A percentile compares a stretch with the other conserved stretches of the same genome.
phyloP scores from a whole-genome alignment of 176 grass and related monocot species.

The Triticum timopheevii region DNA sequence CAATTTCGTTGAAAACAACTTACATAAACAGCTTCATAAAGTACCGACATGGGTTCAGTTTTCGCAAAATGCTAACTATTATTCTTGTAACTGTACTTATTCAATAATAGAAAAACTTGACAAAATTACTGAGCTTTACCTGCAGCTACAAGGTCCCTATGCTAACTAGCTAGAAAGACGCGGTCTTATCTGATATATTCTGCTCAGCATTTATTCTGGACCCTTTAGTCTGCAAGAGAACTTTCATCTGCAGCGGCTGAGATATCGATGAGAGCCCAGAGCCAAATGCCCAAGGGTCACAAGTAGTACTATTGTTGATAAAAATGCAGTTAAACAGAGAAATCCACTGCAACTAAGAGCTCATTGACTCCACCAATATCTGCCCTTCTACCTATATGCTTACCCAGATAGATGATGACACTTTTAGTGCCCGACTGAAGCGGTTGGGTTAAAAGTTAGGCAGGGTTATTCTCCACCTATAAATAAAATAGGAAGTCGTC shows the following conservation, averaged over 20 bases:
- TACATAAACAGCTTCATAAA: not conserved
- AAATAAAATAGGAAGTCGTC: not conserved
- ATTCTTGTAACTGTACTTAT: not conserved
- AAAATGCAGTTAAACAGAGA: not conserved
- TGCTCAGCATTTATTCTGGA: not conserved
- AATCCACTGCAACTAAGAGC: not conserved
- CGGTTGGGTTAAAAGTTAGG: slow-evolving; percentile 22
- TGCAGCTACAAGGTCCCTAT: not conserved
- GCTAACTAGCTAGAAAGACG: not conserved
- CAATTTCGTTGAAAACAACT: not conserved
- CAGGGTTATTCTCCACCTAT: slow-evolving; percentile 22
- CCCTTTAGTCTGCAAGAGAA: not conserved
- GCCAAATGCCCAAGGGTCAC: not conserved
- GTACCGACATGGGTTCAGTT: too few species aligned
- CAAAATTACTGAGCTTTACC: not conserved
- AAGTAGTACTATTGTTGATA: not conserved
- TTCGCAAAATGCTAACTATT: not conserved
- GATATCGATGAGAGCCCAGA: not conserved
- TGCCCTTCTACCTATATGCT: slow-evolving; percentile 11
- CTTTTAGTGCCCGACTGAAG: slow-evolving; percentile 20
- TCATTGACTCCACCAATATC: not conserved
- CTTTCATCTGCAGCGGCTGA: not conserved
- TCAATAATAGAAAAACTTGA: not conserved
- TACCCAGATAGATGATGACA: slow-evolving; percentile 3
- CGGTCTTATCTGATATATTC: not conserved